Evolutionary conservation across 345 rosid genomes (phyloP).

Genomic region (Adansonia digitata): DNA sequence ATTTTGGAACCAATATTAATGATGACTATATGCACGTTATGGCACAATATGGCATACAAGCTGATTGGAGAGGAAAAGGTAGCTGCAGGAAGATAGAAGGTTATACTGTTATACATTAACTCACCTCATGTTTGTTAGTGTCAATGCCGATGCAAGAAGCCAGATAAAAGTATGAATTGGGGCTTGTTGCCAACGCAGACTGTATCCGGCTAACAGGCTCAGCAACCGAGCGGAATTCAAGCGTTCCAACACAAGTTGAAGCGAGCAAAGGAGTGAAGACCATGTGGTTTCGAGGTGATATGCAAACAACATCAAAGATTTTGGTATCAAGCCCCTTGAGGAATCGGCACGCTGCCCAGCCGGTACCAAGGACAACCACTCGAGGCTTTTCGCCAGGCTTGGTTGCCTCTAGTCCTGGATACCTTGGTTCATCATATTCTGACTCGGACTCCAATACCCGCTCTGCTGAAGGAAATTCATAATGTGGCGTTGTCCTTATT

Average conservation of each 20-base stretch:
- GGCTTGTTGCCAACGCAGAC: constrained; percentile 60
- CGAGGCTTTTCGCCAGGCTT: constrained; percentile 63
- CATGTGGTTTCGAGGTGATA: constrained; percentile 87
- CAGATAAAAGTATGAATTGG: constrained; percentile 75
- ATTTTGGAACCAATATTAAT: not conserved
- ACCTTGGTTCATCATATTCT: constrained; percentile 35
- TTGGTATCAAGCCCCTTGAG: constrained; percentile 59
- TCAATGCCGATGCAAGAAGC: constrained; percentile 76
- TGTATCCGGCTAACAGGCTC: constrained; percentile 86
- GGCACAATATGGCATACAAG: not conserved
- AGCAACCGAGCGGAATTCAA: constrained; percentile 85
- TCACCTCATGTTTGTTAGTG: constrained; percentile 65
- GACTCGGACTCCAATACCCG: constrained; percentile 29
- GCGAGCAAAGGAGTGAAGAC: constrained; percentile 79
- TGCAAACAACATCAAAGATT: constrained; percentile 56
- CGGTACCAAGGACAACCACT: constrained; percentile 70
- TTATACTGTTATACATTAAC: not conserved
- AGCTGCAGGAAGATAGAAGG: not conserved
- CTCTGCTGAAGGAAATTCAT: constrained; percentile 33
- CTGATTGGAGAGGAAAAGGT: not conserved
- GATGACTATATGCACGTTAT: not conserved
- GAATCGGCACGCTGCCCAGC: constrained; percentile 82
- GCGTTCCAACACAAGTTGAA: constrained; percentile 75
- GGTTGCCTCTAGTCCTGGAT: constrained; percentile 57
- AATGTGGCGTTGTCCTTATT: constrained; percentile 37